Percentiles rank a stretch among this genome's conserved stretches.
Evolutionary conservation across 116 monocot species (phyloP).

Genomic region (Phalaenopsis hybrid): DNA sequence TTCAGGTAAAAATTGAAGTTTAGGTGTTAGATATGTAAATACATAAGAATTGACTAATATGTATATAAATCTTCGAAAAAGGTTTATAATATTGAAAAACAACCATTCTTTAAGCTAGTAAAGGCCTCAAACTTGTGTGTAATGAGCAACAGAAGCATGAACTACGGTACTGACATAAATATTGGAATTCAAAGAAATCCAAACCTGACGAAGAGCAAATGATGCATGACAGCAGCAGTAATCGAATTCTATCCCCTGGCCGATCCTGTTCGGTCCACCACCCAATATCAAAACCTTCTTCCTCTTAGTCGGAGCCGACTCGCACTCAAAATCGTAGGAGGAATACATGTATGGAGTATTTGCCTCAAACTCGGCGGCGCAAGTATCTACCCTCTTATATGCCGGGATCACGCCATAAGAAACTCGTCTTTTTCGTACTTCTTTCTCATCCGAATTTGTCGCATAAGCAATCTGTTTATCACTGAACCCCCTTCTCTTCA

Average conservation of each 20-base stretch:
- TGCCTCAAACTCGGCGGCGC: constrained; percentile 98
- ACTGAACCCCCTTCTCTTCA: constrained; percentile 86
- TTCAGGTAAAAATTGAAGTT: too few relatives aligned
- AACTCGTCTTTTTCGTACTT: constrained; percentile 54
- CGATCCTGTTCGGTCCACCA: constrained; percentile 97
- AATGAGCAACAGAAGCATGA: neutral
- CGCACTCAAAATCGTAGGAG: constrained; percentile 93
- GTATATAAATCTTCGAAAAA: too few relatives aligned
- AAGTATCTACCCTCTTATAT: constrained; percentile 96
- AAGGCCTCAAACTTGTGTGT: neutral
- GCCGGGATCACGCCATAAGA: constrained; percentile 64
- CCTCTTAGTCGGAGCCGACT: constrained; percentile 64
- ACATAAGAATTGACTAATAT: too few relatives aligned
- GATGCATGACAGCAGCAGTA: constrained; percentile 99
- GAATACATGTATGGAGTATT: constrained; percentile 99
- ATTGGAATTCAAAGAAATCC: neutral
- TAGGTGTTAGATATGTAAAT: too few relatives aligned
- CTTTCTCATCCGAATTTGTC: constrained; percentile 52
- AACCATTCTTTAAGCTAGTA: neutral
- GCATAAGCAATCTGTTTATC: constrained; percentile 88
- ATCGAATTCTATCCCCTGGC: constrained; percentile 99
- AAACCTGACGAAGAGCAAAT: constrained; percentile 92
- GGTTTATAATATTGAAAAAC: too few relatives aligned
- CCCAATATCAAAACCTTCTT: constrained; percentile 92
- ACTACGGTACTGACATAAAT: neutral